A percentile compares a stretch with the other conserved stretches of the same genome.
Conservation (phyloP, 495 filamentous ascomycete genomes). For the Xylaria bambusicola region DNA sequence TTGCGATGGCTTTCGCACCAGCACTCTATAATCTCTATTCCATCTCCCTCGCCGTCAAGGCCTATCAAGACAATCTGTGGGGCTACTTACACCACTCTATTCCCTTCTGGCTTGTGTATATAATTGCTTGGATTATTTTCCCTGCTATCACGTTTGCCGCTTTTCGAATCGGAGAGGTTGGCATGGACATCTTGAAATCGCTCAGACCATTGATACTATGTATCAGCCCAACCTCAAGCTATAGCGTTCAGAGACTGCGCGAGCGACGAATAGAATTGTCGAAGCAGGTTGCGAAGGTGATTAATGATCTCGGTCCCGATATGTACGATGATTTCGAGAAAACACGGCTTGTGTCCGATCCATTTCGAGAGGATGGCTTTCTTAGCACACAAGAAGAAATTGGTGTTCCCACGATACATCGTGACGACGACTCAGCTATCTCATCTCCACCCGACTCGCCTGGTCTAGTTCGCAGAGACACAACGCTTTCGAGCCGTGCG, state of each 20-base stretch:
- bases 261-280: constrained; percentile 71
- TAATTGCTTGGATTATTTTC: constrained; percentile 76
- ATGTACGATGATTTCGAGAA: constrained; percentile 96
- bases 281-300: constrained; percentile 81
- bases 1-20: constrained; percentile 85
- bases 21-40: constrained; percentile 83
- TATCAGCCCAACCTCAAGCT: constrained; percentile 79
- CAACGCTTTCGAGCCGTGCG: constrained; percentile 47
- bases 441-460: constrained; percentile 32
- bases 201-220: constrained; percentile 87
- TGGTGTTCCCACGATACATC: constrained; percentile 19
- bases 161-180: constrained; percentile 91
- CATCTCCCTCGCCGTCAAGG: constrained; percentile 70
- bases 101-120: constrained; percentile 73
- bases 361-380: constrained; percentile 35
- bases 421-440: constrained; percentile 18
- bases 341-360: constrained; percentile 69
- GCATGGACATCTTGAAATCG: constrained; percentile 98
- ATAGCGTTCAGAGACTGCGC: constrained; percentile 79
- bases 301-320: constrained; percentile 94
- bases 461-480: constrained; percentile 36
- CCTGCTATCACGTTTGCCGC: constrained; percentile 90
- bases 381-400: constrained; percentile 23
- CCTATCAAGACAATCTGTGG: constrained; percentile 75
- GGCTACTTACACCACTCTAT: constrained; percentile 79